These are phyloP conservation scores for Suillus plorans DNA, from an alignment of 768 basidiomycete genomes.

Conservation along the genomic window DNA sequence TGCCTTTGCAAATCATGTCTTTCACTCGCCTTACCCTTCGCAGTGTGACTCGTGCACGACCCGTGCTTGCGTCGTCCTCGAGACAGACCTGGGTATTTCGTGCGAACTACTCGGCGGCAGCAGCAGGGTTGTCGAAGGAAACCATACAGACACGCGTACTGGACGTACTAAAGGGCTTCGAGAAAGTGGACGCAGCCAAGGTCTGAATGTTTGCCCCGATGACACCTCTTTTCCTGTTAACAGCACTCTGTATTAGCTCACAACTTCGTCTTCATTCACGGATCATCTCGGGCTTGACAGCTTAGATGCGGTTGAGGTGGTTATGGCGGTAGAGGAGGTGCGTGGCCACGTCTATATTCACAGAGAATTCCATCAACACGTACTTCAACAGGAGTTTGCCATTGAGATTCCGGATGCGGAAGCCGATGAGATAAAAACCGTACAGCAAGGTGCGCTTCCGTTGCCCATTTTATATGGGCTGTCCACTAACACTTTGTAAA, in stretches of 20 bases:
- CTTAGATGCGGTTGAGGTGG: constrained; percentile 95
- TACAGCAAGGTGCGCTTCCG: constrained; percentile 75
- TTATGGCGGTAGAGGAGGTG: constrained; percentile 98
- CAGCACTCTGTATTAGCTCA: constrained; percentile 51
- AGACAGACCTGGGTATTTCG: constrained; percentile 28
- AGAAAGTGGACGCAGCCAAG: constrained; percentile 30
- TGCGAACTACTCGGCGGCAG: constrained; percentile 31
- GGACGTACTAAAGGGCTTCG: constrained; percentile 30
- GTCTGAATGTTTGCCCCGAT: constrained; percentile 12
- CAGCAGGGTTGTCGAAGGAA: constrained; percentile 23
- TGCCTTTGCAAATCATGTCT: constrained; percentile 26
- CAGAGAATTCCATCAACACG: constrained; percentile 7
- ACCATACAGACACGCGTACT: constrained; percentile 26
- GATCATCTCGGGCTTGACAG: constrained; percentile 73
- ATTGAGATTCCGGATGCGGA: constrained; percentile 98
- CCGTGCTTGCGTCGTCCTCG: constrained; percentile 26
- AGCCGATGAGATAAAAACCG: constrained; percentile 91
- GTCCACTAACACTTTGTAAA: constrained; percentile 6
- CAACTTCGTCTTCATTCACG: constrained; percentile 51
- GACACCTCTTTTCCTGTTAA: constrained; percentile 33
- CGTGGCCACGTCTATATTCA: constrained; percentile 7
- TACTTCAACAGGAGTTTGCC: constrained; percentile 72
- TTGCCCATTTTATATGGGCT: background rate
- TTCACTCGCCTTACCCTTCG: constrained; percentile 34
- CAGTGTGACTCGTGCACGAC: constrained; percentile 26